Percentiles rank a stretch among this genome's conserved stretches.
These are phyloP conservation scores for Aegilops umbellulata DNA, from an alignment of 176 grass and related monocot genomes.

Conservation along the genomic window DNA sequence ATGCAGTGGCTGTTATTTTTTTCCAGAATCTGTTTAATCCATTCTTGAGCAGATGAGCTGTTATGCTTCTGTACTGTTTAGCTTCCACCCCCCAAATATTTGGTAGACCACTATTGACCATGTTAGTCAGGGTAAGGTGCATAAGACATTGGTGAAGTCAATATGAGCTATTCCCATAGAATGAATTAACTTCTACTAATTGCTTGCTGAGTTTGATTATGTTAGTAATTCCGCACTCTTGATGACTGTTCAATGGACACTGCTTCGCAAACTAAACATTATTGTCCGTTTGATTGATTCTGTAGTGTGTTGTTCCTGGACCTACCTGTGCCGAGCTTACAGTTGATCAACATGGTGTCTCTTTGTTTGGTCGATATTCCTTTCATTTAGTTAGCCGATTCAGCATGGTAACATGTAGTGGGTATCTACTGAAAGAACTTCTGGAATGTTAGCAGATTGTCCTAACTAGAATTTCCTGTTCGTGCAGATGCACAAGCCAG, in stretches of 20 bases:
- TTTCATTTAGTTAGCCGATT: neutral
- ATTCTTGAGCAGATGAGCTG: too few species aligned
- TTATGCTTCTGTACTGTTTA: too few species aligned
- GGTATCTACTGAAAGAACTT: constrained; percentile 1
- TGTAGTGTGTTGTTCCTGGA: neutral
- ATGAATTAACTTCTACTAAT: neutral
- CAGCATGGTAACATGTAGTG: neutral
- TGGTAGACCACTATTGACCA: too few species aligned
- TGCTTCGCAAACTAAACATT: neutral
- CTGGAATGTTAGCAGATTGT: neutral
- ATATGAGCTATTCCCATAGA: neutral
- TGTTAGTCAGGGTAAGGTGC: neutral
- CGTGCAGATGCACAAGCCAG: constrained; percentile 82
- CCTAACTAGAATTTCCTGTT: constrained; percentile 35
- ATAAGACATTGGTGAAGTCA: neutral
- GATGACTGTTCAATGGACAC: neutral
- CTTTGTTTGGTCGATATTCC: neutral
- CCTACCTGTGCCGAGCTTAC: constrained; percentile 6
- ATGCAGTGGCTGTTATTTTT: constrained; percentile 58
- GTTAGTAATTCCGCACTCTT: neutral
- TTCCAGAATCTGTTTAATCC: too few species aligned
- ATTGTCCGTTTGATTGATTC: neutral
- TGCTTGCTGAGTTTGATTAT: neutral
- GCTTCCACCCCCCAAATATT: too few species aligned
- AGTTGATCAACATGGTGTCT: constrained; percentile 8